Evolutionary conservation across 768 basidiomycete genomes (phyloP).

Genomic region (Naganishia vaughanmartiniae): DNA sequence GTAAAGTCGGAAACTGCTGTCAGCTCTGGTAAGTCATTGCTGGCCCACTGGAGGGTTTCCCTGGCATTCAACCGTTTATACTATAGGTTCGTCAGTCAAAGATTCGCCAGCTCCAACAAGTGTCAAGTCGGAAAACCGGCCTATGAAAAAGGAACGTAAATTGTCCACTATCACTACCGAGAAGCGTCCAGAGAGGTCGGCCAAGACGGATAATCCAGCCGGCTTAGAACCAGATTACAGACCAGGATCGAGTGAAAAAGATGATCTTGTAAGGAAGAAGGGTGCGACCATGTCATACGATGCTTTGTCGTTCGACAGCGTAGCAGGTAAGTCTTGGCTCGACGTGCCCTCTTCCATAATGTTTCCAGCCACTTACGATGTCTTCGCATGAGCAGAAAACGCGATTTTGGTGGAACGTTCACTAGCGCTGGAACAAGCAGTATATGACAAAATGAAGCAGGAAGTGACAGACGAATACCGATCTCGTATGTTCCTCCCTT

Average conservation of each 20-base stretch:
- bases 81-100: slow-evolving; percentile 16
- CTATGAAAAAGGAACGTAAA: slow-evolving; percentile 27
- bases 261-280: slow-evolving; percentile 77
- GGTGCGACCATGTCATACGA: slow-evolving; percentile 89
- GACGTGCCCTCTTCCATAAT: not conserved
- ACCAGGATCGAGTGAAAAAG: slow-evolving; percentile 56
- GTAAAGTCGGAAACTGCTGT: slow-evolving; percentile 21
- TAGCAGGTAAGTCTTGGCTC: slow-evolving; percentile 67
- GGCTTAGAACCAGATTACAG: slow-evolving; percentile 34
- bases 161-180: slow-evolving; percentile 41
- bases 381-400: slow-evolving; percentile 56
- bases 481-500: slow-evolving; percentile 41
- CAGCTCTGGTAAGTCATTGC: slow-evolving; percentile 5
- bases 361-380: not conserved
- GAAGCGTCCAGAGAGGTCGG: slow-evolving; percentile 55
- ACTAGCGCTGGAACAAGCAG: slow-evolving; percentile 67
- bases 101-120: slow-evolving; percentile 28
- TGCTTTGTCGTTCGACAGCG: slow-evolving; percentile 78
- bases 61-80: not conserved
- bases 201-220: slow-evolving; percentile 69
- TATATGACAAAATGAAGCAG: slow-evolving; percentile 52
- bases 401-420: slow-evolving; percentile 69
- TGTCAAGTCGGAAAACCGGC: slow-evolving; percentile 15
- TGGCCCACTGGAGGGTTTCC: not conserved
- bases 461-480: slow-evolving; percentile 47